phyloP scores from a whole-genome alignment of 108 stramenopile species.

The Phaeodactylum tricornutum region DNA sequence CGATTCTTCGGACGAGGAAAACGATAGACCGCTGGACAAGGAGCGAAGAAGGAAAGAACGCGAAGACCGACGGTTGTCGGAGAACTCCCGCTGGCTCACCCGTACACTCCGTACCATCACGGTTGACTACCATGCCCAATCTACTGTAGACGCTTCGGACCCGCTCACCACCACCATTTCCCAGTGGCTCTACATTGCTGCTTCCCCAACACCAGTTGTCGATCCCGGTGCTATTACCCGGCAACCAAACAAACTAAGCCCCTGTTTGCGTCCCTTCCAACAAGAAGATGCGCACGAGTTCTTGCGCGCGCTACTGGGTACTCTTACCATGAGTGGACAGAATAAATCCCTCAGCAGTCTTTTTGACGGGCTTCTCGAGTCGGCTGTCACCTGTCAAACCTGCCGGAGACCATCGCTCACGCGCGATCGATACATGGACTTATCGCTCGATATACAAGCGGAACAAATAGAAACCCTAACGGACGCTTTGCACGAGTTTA shows the following conservation, averaged over 20 bases:
- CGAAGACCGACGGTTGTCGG: constrained; percentile 23
- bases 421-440: constrained; percentile 82
- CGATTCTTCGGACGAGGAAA: constrained; percentile 41
- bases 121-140: constrained; percentile 37
- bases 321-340: constrained; percentile 77
- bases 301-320: constrained; percentile 61
- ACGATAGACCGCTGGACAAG: constrained; percentile 6
- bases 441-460: constrained; percentile 68
- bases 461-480: constrained; percentile 35
- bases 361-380: constrained; percentile 82
- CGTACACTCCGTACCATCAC: constrained; percentile 64
- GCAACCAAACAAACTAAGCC: constrained; percentile 66
- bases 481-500: constrained; percentile 65
- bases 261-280: constrained; percentile 63
- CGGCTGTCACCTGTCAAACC: constrained; percentile 69
- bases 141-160: constrained; percentile 13
- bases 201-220: constrained; percentile 25
- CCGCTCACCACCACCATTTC: constrained; percentile 3
- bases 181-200: neutral
- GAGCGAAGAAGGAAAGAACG: constrained; percentile 12
- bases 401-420: constrained; percentile 63
- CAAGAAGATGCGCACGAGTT: constrained; percentile 90
- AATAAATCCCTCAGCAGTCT: constrained; percentile 68
- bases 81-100: constrained; percentile 66
- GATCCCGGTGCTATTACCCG: constrained; percentile 73